Base-by-base conservation (phyloP, 2,329 filamentous ascomycete species). In the Monilinia aucupariae region DNA sequence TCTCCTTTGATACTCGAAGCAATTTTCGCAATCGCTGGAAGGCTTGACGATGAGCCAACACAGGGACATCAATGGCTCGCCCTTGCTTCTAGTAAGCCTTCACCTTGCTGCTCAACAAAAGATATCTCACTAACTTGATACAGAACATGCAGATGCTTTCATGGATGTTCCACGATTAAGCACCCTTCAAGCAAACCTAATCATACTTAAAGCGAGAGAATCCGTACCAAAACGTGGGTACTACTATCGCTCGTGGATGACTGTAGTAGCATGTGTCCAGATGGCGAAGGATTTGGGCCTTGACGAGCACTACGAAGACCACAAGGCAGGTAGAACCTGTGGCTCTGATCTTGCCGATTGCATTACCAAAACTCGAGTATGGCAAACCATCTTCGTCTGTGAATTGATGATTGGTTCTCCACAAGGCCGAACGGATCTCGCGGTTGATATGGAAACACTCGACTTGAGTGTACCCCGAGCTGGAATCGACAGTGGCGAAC, bases 191-290 rank as follows among this genome's bases (percentile, higher is more conserved):
- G 93, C 92, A 3, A 80, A 96, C 65, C 78, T 97, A 51, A 87
- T 97, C 51, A 81, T 97, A 22, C 78, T 97, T 50, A 97, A 97
- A 75, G 94, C 93, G 1, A 85, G 92, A 67, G 93, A 97, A 75
- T 89, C 90, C n/a, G 86, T 89, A 10, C 92, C 93, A 0, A 96
- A 96, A 73, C 86, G 91, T 65, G 94, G 94, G 1, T 97, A 97
- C 74, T 97, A 94, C 75, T 97, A 94, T 76, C 87, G 93, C 45
- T 97, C 94, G 0, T 97, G 94, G 93, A 96, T 97, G 85, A 91
- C 90, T 6, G 86, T 96, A 25, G 93, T 96, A 60, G 91, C 92
- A 65, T 91, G 93, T 67, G 88, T 96, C 9, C 88, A 92, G 53
- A 96, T 97, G 91, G 91, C 86, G 32, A 94, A 96, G 71, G 93